phyloP scores from a whole-genome alignment of 2,329 filamentous ascomycete genomes.

The Stemphylium lycopersici region DNA sequence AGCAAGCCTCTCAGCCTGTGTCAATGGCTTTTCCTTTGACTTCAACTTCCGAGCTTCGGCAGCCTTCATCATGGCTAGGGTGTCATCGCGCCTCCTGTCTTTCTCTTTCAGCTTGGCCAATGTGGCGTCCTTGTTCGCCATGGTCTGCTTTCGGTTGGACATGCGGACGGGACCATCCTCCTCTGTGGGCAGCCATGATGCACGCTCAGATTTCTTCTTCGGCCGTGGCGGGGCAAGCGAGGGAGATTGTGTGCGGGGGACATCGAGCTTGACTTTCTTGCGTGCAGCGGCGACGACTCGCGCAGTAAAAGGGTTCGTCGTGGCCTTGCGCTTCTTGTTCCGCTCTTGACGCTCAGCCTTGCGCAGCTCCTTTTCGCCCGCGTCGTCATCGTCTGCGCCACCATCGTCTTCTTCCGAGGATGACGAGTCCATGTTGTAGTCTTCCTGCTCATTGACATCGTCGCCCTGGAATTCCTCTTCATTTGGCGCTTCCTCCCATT shows the following conservation, averaged over 20 bases:
- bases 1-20: conserved; percentile 81
- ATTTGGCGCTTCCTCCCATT: conserved; percentile 72
- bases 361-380: conserved; percentile 87
- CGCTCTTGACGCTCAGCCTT: conserved; percentile 70
- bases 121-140: conserved; percentile 62
- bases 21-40: conserved; percentile 79
- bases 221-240: conserved; percentile 55
- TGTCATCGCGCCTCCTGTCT: conserved; percentile 72
- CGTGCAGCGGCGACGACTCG: conserved; percentile 47
- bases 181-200: conserved; percentile 70
- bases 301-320: conserved; percentile 53
- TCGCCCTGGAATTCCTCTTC: conserved; percentile 60
- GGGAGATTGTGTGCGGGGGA: conserved; percentile 49
- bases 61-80: conserved; percentile 68
- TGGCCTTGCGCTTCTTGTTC: conserved; percentile 78
- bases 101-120: conserved; percentile 76
- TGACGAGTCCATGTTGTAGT: conserved; percentile 80
- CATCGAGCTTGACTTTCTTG: conserved; percentile 48
- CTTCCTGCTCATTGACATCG: conserved; percentile 63
- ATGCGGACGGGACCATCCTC: conserved; percentile 67
- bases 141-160: conserved; percentile 67
- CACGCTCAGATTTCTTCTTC: conserved; percentile 74
- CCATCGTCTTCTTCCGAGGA: conserved; percentile 77
- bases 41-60: conserved; percentile 70
- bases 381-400: conserved; percentile 74